phyloP scores from a whole-genome alignment of 768 basidiomycete species.

The Punctularia strigosozonata region DNA sequence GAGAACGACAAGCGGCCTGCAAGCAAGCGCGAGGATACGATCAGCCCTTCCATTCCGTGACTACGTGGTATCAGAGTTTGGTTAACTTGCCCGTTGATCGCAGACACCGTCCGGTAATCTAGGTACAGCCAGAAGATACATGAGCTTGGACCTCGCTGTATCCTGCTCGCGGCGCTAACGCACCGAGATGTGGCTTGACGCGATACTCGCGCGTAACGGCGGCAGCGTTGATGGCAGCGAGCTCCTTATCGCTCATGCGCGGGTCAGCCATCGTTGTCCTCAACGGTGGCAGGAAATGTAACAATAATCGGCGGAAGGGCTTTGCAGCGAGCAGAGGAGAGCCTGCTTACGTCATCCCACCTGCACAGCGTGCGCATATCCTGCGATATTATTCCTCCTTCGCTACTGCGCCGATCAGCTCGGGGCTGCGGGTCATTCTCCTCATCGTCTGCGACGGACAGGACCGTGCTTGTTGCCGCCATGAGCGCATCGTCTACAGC shows the following conservation, averaged over 20 bases:
- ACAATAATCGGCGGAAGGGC: no score
- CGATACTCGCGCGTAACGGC: constrained; percentile 84
- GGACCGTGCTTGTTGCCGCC: no score
- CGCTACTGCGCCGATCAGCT: no score
- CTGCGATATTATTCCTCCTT: no score
- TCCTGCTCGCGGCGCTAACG: constrained; percentile 5
- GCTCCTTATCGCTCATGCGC: constrained; percentile 58
- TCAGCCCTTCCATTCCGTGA: no score
- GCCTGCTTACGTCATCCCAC: no score
- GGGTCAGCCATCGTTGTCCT: constrained; percentile 32
- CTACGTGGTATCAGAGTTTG: constrained; percentile 5
- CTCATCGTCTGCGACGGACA: no score
- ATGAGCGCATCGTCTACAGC: no score
- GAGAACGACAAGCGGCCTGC: constrained; percentile 86
- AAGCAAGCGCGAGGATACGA: no score
- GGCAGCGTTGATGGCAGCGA: constrained; percentile 76
- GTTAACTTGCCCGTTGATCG: constrained; percentile 80
- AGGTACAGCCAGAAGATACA: constrained; percentile 7
- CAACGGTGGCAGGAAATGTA: constrained; percentile 7
- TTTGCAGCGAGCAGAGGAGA: no score
- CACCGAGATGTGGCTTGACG: constrained; percentile 83
- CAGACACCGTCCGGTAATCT: constrained; percentile 98
- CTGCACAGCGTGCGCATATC: no score
- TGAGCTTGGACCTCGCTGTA: constrained; percentile 3
- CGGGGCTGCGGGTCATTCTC: no score